Base-by-base conservation (phyloP, 495 filamentous ascomycete genomes). In the Rostrohypoxylon terebratum region DNA sequence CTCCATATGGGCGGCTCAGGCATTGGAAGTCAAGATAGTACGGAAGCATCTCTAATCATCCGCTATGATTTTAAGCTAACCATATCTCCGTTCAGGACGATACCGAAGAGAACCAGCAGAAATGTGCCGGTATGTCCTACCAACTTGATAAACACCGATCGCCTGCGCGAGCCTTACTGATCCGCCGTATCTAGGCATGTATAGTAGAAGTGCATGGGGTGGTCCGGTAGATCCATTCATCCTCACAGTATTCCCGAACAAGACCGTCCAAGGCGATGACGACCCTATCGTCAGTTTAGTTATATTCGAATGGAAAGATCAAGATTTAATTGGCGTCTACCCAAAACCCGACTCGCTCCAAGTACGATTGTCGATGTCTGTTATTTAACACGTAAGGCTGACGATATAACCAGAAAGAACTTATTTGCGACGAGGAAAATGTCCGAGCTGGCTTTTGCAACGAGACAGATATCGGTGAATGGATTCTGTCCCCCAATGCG, bases 231-330 rank as follows among this genome's bases (percentile, higher is more conserved):
- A 98, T 68, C 96, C 96, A 9, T 94, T 91, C 82, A 97, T 99
- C 79, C 84, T 90, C 66, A 88, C 91, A 69, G 94, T 91, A 78
- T 97, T 97, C 75, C 83, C 90, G 55, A 88, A 90, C 73, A 80
- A 85, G 23, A 84, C 84, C 48, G 83, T 87, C 55, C 58, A 75
- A 36, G 83, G 80, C 38, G 86, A 90, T 66, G 81, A 85, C 20
- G 91, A 97, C 76, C 90, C 92, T 11, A 82, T 93, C 25, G 91
- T 94, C 61, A 95, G 93, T 78, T 83, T 99, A 73, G 85, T 97
- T 14, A 90, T 99, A 55, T 98, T 97, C 77, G 95, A 99, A 83
- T 99, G 93, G 91, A 90, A 84, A 70, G 96, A 99, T 75, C 87
- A 91, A 76, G 81, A 87, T 64, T 85, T 93, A 54, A 89, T 99